Base-by-base conservation (phyloP, 306 rosid genomes). In the Dalbergia cochinchinensis region DNA sequence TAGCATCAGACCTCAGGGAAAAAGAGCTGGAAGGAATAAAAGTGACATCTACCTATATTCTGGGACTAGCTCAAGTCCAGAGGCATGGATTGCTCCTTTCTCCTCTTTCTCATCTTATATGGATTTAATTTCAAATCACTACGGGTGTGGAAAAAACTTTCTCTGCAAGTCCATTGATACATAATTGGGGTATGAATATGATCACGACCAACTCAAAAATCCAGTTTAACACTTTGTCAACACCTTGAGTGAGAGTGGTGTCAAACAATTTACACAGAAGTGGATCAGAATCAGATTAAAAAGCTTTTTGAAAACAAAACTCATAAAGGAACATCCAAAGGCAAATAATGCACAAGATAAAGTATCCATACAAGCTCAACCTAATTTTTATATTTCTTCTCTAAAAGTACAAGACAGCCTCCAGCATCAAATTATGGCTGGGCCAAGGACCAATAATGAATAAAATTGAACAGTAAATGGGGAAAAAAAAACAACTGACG, bases 401-500 rank as follows among this genome's bases (percentile, higher is more conserved):
- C 69, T 67, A n/a, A 44, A 11, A 77, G 80, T 71, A 85, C 85
- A 88, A 58, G 76, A 73, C 47, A 70, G 63, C 80, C 78, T 78
- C 81, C 84, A 71, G 85, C 84, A 83, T 75, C 78, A 78, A 80
- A 80, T 78, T 77, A 71, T 57, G 61, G 81, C 84, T 62, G 79
- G 85, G 79, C 80, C 72, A 78, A 70, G 87, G 81, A 80, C 70
- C 79, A 71, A 63, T 78, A 79, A 80, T 78, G 80, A 73, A 83
- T 73, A 64, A 55, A 78, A 70, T 45, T 73, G 37, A 71, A 20
- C 69, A 73, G 72, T 51, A 53, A 71, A 4, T 26, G 19, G 62
- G 69, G 5, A 76, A 75, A 82, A 77, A 4, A 78, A 61, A 64
- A 79, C 11, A 41, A 42, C 83, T 77, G 83, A 72, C 86, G 74